Evolutionary conservation across 345 rosid species (phyloP).

Genomic region (Jatropha curcas): DNA sequence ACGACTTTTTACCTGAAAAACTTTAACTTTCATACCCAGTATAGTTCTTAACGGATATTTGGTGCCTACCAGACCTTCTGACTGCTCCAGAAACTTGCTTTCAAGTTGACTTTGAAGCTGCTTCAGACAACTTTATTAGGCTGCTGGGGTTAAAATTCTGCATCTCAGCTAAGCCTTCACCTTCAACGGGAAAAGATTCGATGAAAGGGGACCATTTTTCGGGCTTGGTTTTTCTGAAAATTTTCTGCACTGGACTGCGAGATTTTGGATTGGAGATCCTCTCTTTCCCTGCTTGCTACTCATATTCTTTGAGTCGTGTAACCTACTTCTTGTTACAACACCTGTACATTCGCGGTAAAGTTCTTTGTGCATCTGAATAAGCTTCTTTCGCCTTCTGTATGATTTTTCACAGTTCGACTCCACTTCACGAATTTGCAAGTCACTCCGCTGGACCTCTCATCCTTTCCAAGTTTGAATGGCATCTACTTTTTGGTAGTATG

Average conservation of each 20-base stretch:
- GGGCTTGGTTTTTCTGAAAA: not conserved
- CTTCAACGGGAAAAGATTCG: not conserved
- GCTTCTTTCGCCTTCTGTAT: conserved; percentile 10
- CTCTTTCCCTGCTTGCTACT: not conserved
- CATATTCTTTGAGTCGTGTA: conserved; percentile 21
- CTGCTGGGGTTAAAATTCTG: not conserved
- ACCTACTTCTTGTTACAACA: conserved; percentile 50
- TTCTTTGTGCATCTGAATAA: conserved; percentile 7
- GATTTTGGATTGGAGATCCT: not conserved
- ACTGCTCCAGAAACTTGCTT: too few relatives aligned
- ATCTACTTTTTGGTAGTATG: not conserved
- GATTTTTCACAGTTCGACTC: conserved; percentile 9
- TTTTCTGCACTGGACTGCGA: not conserved
- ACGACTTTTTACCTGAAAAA: too few relatives aligned
- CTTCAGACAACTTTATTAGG: too few relatives aligned
- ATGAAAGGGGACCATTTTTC: not conserved
- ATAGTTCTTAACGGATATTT: too few relatives aligned
- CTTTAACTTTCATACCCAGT: too few relatives aligned
- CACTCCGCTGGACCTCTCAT: not conserved
- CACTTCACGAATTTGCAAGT: not conserved
- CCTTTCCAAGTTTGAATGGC: not conserved
- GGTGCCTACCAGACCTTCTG: too few relatives aligned
- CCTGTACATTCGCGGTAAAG: conserved; percentile 11
- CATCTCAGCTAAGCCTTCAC: not conserved
- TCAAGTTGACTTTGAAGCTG: too few relatives aligned